phyloP scores from a whole-genome alignment of 2,329 filamentous ascomycete genomes.

The Beauveria varroae region DNA sequence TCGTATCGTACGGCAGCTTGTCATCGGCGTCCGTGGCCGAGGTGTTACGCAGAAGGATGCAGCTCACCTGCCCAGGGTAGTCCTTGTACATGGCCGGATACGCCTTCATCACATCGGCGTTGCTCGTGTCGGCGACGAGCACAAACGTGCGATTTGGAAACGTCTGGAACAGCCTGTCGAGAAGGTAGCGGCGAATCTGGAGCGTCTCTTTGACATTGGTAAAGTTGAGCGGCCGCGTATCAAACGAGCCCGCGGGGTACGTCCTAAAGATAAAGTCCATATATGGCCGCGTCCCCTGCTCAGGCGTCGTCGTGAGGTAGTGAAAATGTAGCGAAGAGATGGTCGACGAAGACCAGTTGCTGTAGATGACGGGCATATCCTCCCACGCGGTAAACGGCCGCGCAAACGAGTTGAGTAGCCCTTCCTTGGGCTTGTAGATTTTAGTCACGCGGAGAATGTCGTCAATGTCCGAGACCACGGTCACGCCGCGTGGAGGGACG shows the following conservation, averaged over 20 bases:
- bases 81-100: slow-evolving; percentile 54
- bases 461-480: slow-evolving; percentile 70
- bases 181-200: slow-evolving; percentile 62
- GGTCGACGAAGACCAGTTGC: slow-evolving; percentile 58
- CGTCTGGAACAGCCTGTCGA: slow-evolving; percentile 66
- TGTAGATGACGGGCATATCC: slow-evolving; percentile 74
- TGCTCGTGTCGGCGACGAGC: slow-evolving; percentile 68
- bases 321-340: slow-evolving; percentile 64
- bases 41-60: slow-evolving; percentile 71
- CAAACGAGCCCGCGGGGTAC: slow-evolving; percentile 70
- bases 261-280: slow-evolving; percentile 75
- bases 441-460: slow-evolving; percentile 76
- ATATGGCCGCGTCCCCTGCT: slow-evolving; percentile 70
- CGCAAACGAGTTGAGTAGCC: slow-evolving; percentile 70
- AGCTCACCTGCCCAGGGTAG: slow-evolving; percentile 65
- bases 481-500: slow-evolving; percentile 62
- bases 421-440: slow-evolving; percentile 69
- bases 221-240: slow-evolving; percentile 65
- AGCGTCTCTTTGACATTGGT: slow-evolving; percentile 33
- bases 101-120: slow-evolving; percentile 66
- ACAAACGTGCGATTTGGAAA: slow-evolving; percentile 70
- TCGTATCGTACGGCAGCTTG: slow-evolving; percentile 46
- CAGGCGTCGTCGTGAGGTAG: slow-evolving; percentile 73
- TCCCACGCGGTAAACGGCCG: slow-evolving; percentile 63
- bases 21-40: slow-evolving; percentile 58